Percentiles rank a stretch among this genome's conserved stretches.
phyloP scores from a whole-genome alignment of 73 alveolate species.

The Paramecium octaurelia region DNA sequence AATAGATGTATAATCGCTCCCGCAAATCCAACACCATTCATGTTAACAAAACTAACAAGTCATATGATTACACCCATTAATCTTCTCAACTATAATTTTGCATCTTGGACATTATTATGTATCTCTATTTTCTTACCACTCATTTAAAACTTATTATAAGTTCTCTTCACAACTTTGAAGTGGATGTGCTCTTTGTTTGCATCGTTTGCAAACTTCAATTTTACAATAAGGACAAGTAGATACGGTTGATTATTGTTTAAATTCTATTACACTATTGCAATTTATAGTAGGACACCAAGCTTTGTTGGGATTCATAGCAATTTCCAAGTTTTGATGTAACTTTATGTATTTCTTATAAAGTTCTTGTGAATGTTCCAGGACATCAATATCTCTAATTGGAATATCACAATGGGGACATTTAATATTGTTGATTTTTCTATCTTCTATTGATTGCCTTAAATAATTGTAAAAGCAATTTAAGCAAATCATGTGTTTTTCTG shows the following conservation, averaged over 20 bases:
- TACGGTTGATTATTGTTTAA: neutral
- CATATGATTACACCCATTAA: conserved; percentile 48
- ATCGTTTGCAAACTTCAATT: neutral
- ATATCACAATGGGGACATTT: conserved; percentile 8
- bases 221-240: neutral
- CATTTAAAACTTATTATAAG: neutral
- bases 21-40: conserved; percentile 45
- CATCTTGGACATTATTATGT: conserved; percentile 29
- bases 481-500: neutral
- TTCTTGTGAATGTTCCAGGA: neutral
- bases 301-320: neutral
- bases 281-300: neutral
- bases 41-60: conserved; percentile 25
- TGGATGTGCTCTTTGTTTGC: conserved; percentile 8
- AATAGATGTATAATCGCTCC: neutral
- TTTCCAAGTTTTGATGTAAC: neutral
- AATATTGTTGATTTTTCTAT: neutral
- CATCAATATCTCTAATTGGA: neutral
- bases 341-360: neutral
- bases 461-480: neutral
- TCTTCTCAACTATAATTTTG: neutral
- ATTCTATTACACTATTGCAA: neutral
- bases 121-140: conserved; percentile 22
- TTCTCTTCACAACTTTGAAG: neutral
- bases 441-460: neutral